Conservation (phyloP, 2,329 filamentous ascomycete genomes). For the Hymenoscyphus infarciens region DNA sequence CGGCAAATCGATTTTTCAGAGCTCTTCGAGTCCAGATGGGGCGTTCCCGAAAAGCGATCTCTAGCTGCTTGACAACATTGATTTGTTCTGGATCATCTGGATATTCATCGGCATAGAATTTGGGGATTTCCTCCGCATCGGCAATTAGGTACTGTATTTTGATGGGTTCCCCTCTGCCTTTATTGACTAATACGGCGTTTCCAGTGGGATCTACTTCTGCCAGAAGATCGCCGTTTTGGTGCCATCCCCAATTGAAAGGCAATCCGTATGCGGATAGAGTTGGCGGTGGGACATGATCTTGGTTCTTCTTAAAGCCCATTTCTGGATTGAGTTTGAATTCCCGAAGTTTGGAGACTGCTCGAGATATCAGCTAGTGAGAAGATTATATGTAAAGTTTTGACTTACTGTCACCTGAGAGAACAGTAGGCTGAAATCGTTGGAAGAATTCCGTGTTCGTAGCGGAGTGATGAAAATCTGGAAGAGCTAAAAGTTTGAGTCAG, state of each 20-base stretch:
- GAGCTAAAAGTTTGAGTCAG: slow-evolving; percentile 40
- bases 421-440: slow-evolving; percentile 63
- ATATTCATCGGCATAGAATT: slow-evolving; percentile 12
- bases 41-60: slow-evolving; percentile 64
- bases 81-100: slow-evolving; percentile 52
- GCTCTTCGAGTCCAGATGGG: slow-evolving; percentile 86
- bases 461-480: slow-evolving; percentile 85
- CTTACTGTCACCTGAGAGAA: slow-evolving; percentile 69
- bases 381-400: neutral
- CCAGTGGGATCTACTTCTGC: slow-evolving; percentile 38
- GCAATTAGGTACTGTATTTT: slow-evolving; percentile 26
- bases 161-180: slow-evolving; percentile 22
- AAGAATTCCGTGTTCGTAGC: slow-evolving; percentile 67
- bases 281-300: slow-evolving; percentile 75
- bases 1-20: slow-evolving; percentile 67
- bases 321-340: slow-evolving; percentile 65
- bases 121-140: slow-evolving; percentile 21
- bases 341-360: slow-evolving; percentile 52
- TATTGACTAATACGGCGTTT: slow-evolving; percentile 32
- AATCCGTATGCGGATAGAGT: slow-evolving; percentile 71
- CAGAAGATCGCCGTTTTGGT: slow-evolving; percentile 70
- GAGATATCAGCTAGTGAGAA: slow-evolving; percentile 21
- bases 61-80: slow-evolving; percentile 60
- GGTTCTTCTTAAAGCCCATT: slow-evolving; percentile 54
- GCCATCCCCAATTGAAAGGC: slow-evolving; percentile 77